Percentiles rank a stretch among this genome's conserved stretches.
Evolutionary conservation across 2,329 filamentous ascomycete genomes (phyloP).

Genomic region (Beauveria rudraprayagi): DNA sequence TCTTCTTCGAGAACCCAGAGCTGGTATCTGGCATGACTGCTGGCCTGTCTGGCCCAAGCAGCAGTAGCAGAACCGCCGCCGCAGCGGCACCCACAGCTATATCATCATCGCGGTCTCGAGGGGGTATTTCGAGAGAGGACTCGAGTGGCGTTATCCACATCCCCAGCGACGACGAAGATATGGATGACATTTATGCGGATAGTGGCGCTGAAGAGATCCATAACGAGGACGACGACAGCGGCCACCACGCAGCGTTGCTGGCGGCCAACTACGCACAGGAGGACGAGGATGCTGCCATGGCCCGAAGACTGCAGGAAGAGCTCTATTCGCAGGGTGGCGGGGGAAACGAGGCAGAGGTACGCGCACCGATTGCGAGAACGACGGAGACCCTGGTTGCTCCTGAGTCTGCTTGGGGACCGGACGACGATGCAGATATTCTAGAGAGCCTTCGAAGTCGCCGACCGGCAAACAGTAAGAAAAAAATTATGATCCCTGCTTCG

Average conservation of each 20-base stretch:
- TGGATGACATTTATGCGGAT: constrained; percentile 17
- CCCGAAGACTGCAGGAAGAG: constrained; percentile 83
- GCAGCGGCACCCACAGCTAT: constrained; percentile 17
- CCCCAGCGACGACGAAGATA: constrained; percentile 61
- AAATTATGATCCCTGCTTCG: neutral
- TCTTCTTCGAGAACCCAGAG: constrained; percentile 86
- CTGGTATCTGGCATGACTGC: constrained; percentile 36
- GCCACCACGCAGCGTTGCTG: constrained; percentile 30
- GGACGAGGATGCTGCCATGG: constrained; percentile 91
- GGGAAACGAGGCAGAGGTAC: constrained; percentile 53
- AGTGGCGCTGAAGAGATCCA: constrained; percentile 29
- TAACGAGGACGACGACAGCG: constrained; percentile 27
- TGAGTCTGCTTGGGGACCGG: constrained; percentile 37
- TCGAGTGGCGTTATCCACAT: constrained; percentile 53
- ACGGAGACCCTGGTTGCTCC: constrained; percentile 87
- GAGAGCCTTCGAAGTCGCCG: constrained; percentile 52
- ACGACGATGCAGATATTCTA: constrained; percentile 50
- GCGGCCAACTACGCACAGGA: constrained; percentile 45
- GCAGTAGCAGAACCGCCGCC: constrained; percentile 17
- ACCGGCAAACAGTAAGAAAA: constrained; percentile 23
- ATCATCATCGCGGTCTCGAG: constrained; percentile 15
- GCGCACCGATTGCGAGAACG: constrained; percentile 84
- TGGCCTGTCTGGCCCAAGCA: constrained; percentile 15
- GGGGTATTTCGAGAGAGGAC: constrained; percentile 26
- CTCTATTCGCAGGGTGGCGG: constrained; percentile 55